Conservation (phyloP, 352 stramenopile species). For the Phytophthora syringae region DNA sequence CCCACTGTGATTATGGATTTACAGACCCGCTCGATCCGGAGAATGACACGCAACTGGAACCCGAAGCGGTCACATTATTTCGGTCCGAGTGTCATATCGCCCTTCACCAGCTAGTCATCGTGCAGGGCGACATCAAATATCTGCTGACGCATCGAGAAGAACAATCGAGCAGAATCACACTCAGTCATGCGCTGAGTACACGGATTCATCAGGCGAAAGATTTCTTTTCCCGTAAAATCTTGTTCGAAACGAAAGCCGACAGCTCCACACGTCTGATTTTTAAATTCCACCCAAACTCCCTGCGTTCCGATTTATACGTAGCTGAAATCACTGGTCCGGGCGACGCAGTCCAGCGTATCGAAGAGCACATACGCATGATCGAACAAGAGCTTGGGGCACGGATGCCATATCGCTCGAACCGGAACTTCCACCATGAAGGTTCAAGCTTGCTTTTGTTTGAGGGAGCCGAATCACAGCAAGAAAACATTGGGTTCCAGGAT, state of each 20-base stretch:
- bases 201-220: conserved; percentile 59
- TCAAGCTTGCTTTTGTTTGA: conserved; percentile 78
- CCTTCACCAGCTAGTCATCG: conserved; percentile 68
- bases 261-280: conserved; percentile 42
- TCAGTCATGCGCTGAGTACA: conserved; percentile 76
- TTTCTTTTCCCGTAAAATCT: conserved; percentile 76
- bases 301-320: conserved; percentile 76
- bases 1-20: conserved; percentile 54
- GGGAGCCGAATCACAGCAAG: conserved; percentile 62
- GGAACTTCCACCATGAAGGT: conserved; percentile 66
- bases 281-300: conserved; percentile 62
- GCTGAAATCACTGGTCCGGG: conserved; percentile 73
- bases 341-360: conserved; percentile 61
- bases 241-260: conserved; percentile 52
- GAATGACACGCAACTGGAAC: conserved; percentile 71
- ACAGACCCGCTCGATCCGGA: conserved; percentile 60
- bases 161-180: conserved; percentile 66
- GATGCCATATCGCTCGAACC: conserved; percentile 46
- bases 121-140: conserved; percentile 61
- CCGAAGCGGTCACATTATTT: conserved; percentile 51
- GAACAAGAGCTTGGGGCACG: conserved; percentile 73
- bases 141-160: conserved; percentile 58
- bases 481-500: conserved; percentile 73
- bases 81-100: conserved; percentile 70
- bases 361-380: conserved; percentile 66